These are phyloP conservation scores for Myriangium duriaei DNA, from an alignment of 2,329 filamentous ascomycete genomes.

Conservation along the genomic window DNA sequence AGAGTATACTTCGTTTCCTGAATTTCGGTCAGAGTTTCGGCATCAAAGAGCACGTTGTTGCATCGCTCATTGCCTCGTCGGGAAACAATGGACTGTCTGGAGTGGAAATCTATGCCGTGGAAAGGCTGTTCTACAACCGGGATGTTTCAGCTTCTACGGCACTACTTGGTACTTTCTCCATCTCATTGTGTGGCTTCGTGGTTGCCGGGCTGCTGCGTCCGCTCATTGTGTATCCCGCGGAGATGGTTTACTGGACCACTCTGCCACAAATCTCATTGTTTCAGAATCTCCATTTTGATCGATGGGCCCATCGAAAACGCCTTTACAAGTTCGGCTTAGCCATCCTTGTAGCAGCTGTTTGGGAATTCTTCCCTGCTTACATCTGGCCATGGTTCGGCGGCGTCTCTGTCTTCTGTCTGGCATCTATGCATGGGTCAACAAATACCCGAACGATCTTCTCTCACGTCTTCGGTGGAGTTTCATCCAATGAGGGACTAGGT, in stretches of 20 bases:
- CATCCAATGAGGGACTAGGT: constrained; percentile 41
- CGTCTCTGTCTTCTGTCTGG: constrained; percentile 42
- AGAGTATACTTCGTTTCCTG: constrained; percentile 33
- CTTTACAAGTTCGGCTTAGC: constrained; percentile 42
- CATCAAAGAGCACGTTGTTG: constrained; percentile 41
- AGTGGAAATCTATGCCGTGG: constrained; percentile 20
- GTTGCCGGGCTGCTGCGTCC: constrained; percentile 42
- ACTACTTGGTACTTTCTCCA: constrained; percentile 39
- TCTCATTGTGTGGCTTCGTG: constrained; percentile 44
- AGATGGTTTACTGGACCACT: constrained; percentile 44
- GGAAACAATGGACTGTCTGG: constrained; percentile 31
- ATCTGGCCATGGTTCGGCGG: constrained; percentile 45
- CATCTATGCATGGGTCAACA: constrained; percentile 39
- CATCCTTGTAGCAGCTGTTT: constrained; percentile 37
- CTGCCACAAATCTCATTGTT: constrained; percentile 42
- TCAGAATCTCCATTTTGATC: constrained; percentile 43
- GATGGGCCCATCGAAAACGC: constrained; percentile 38
- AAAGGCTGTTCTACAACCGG: constrained; percentile 41
- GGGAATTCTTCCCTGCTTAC: constrained; percentile 44
- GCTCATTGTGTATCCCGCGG: constrained; percentile 43
- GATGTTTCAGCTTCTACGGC: constrained; percentile 35
- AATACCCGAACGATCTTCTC: constrained; percentile 33
- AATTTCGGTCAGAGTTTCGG: constrained; percentile 39
- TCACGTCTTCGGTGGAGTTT: constrained; percentile 39
- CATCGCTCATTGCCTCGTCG: constrained; percentile 15